Conservation (phyloP, 345 rosid genomes). For the Boechera divaricarpa region DNA sequence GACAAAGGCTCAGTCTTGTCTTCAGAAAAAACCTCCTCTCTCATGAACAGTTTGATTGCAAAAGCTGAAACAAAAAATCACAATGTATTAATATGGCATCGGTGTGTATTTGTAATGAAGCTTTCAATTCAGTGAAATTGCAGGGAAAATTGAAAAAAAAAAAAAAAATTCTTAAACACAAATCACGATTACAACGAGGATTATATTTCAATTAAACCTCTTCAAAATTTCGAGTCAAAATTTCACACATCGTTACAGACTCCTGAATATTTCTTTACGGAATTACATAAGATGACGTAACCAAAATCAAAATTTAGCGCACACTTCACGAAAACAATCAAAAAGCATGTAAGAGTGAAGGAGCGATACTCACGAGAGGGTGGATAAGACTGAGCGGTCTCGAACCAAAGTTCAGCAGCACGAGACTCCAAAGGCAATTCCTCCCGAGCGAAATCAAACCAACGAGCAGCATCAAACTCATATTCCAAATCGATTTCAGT, state of each 20-base stretch:
- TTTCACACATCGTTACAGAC: background rate
- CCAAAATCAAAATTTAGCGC: background rate
- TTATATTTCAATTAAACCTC: slow-evolving; percentile 3
- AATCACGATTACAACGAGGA: background rate
- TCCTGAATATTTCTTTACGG: background rate
- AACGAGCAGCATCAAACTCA: slow-evolving; percentile 88
- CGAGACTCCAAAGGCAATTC: slow-evolving; percentile 68
- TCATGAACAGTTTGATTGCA: slow-evolving; percentile 34
- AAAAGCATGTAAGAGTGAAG: background rate
- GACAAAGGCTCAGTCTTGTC: slow-evolving; percentile 13
- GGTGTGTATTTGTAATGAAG: background rate
- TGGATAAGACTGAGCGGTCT: slow-evolving; percentile 70
- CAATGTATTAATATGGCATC: background rate
- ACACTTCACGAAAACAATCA: slow-evolving; percentile 15
- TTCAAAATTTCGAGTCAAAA: background rate
- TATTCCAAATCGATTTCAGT: slow-evolving; percentile 79
- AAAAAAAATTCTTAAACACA: background rate
- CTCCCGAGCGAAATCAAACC: slow-evolving; percentile 76
- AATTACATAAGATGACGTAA: slow-evolving; percentile 30
- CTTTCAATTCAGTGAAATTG: no score
- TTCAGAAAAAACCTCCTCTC: slow-evolving; percentile 28
- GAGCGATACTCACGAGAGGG: slow-evolving; percentile 82
- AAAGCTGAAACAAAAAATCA: slow-evolving; percentile 32
- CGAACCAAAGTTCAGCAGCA: slow-evolving; percentile 77
- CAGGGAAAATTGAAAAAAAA: no score